Evolutionary conservation across 2,329 filamentous ascomycete species (phyloP).

Genomic region (Rachicladosporium sp.): DNA sequence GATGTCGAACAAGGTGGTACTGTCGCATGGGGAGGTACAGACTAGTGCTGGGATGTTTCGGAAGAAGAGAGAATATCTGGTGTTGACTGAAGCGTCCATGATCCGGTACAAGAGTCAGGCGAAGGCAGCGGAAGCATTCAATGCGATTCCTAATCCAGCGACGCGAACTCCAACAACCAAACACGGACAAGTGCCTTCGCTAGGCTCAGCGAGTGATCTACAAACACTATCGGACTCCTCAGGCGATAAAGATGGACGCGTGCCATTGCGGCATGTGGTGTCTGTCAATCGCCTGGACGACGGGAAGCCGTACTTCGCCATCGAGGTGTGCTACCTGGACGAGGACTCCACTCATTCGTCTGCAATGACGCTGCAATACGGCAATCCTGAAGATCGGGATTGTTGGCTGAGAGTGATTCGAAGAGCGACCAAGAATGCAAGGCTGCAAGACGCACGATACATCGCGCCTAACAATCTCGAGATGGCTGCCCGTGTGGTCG

Average conservation of each 20-base stretch:
- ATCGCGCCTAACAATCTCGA: conserved; percentile 50
- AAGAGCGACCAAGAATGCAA: conserved; percentile 44
- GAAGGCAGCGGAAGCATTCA: conserved; percentile 53
- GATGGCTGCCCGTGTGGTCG: conserved; percentile 49
- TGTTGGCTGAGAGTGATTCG: conserved; percentile 53
- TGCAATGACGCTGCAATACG: conserved; percentile 51
- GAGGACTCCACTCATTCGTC: conserved; percentile 50
- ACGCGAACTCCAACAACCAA: conserved; percentile 35
- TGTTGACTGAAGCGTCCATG: conserved; percentile 56
- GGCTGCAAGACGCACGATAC: conserved; percentile 38
- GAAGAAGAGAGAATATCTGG: conserved; percentile 61
- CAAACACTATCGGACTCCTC: conserved; percentile 41
- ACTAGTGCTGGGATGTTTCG: conserved; percentile 57
- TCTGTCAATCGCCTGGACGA: conserved; percentile 57
- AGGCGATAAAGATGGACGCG: conserved; percentile 43
- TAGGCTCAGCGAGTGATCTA: conserved; percentile 49
- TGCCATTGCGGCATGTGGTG: conserved; percentile 53
- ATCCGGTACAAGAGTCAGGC: conserved; percentile 56
- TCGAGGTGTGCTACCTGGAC: conserved; percentile 57
- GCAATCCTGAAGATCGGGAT: conserved; percentile 52
- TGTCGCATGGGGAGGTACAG: conserved; percentile 59
- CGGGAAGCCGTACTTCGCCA: conserved; percentile 51
- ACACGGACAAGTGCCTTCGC: conserved; percentile 47
- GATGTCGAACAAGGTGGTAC: conserved; percentile 31
- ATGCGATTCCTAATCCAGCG: conserved; percentile 25